Conservation (phyloP, 768 basidiomycete species). For the Auricularia sp. region DNA sequence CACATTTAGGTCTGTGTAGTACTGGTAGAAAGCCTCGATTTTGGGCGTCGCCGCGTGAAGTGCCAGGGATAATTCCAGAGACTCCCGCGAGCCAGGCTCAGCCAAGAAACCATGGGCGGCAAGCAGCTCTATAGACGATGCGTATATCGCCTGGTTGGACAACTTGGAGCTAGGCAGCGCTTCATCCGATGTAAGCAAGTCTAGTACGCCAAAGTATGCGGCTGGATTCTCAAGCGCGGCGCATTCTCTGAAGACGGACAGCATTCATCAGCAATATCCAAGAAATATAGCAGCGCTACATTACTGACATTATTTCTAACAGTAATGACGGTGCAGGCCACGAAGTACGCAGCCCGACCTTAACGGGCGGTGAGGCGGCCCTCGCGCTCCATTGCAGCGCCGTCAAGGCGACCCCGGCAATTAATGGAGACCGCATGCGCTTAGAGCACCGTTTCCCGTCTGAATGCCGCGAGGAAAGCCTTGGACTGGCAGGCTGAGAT, state of each 20-base stretch:
- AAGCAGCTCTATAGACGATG: slow-evolving; percentile 43
- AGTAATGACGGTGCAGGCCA: slow-evolving; percentile 26
- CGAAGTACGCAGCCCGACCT: slow-evolving; percentile 27
- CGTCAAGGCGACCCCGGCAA: background rate
- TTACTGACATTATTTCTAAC: slow-evolving; percentile 24
- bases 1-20: slow-evolving; percentile 37
- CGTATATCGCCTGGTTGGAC: slow-evolving; percentile 44
- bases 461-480: too few species aligned
- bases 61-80: slow-evolving; percentile 63
- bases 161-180: slow-evolving; percentile 22
- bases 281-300: too few species aligned
- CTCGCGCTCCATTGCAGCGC: background rate
- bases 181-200: slow-evolving; percentile 49
- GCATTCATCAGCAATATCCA: too few species aligned
- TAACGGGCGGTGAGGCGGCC: slow-evolving; percentile 21
- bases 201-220: slow-evolving; percentile 68
- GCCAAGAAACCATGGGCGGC: slow-evolving; percentile 37
- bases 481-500: too few species aligned
- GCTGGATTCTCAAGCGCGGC: slow-evolving; percentile 61
- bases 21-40: slow-evolving; percentile 75
- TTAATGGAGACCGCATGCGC: background rate
- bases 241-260: slow-evolving; percentile 53
- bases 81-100: slow-evolving; percentile 39
- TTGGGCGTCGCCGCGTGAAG: slow-evolving; percentile 72
- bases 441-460: too few species aligned